These are phyloP conservation scores for Spathaspora sp. DNA, from an alignment of 805 yeast species.

Conservation along the genomic window DNA sequence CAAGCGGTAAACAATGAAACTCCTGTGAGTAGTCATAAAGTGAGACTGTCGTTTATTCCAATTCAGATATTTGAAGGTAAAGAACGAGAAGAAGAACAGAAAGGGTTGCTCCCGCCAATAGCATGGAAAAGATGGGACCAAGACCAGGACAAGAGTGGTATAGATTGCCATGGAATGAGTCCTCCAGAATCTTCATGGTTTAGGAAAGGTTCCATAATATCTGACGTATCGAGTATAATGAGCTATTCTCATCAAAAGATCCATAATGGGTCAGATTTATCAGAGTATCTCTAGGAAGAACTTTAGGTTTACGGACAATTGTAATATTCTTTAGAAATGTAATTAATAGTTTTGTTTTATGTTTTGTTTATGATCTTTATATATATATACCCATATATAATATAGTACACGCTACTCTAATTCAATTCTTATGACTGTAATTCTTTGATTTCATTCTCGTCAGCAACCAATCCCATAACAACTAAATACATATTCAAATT, in stretches of 20 bases:
- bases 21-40: neutral
- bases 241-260: neutral
- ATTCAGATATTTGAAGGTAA: conserved; percentile 8
- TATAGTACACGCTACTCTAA: neutral
- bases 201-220: neutral
- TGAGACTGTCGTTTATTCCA: conserved; percentile 16
- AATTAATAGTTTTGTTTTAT: neutral
- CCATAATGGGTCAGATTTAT: neutral
- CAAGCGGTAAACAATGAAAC: neutral
- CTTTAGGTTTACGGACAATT: too few relatives aligned
- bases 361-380: neutral
- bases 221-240: neutral
- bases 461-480: conserved; percentile 94
- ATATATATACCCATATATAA: neutral
- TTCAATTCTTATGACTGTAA: conserved; percentile 26
- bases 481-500: conserved; percentile 90
- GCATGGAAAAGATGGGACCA: neutral
- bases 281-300: neutral
- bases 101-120: neutral
- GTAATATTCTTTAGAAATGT: neutral
- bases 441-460: conserved; percentile 84
- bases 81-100: neutral
- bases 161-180: neutral
- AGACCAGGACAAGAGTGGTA: neutral
- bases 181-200: neutral